Conservation (phyloP, 2,329 filamentous ascomycete genomes). For the Rutstroemia sp. region DNA sequence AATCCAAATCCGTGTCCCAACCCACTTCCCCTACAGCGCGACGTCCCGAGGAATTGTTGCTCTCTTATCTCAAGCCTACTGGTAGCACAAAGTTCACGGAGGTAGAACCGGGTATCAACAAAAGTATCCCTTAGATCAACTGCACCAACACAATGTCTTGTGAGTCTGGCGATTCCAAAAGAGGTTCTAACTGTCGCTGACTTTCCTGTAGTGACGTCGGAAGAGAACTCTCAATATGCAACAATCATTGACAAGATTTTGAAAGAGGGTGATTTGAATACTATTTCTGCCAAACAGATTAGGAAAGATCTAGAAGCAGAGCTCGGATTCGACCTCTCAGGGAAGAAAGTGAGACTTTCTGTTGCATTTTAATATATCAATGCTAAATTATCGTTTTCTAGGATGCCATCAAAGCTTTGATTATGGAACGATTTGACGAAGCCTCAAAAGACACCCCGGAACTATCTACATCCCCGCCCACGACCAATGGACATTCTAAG, state of each 20-base stretch:
- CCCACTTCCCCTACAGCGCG: too few species aligned
- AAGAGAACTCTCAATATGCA: slow-evolving; percentile 28
- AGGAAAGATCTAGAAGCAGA: slow-evolving; percentile 28
- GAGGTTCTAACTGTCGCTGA: slow-evolving; percentile 6
- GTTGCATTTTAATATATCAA: not conserved
- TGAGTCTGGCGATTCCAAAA: slow-evolving; percentile 7
- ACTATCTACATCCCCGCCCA: slow-evolving; percentile 1
- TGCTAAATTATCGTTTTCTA: slow-evolving; percentile 23
- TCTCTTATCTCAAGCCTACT: not conserved
- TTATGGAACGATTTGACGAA: slow-evolving; percentile 49
- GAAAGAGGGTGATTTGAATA: slow-evolving; percentile 29
- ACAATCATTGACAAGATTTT: slow-evolving; percentile 35
- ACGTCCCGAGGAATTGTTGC: not conserved
- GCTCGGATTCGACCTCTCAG: slow-evolving; percentile 29
- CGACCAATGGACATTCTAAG: slow-evolving; percentile 5
- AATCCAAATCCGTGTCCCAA: not conserved
- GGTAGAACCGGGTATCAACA: not conserved
- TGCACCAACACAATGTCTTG: slow-evolving; percentile 17
- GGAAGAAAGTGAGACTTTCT: slow-evolving; percentile 30
- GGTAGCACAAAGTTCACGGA: slow-evolving; percentile 3
- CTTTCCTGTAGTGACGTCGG: slow-evolving; percentile 21
- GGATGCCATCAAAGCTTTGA: slow-evolving; percentile 44
- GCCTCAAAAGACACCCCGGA: slow-evolving; percentile 18
- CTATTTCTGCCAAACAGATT: slow-evolving; percentile 33
- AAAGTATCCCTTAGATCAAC: not conserved